A percentile compares a stretch with the other conserved stretches of the same genome.
phyloP scores from a whole-genome alignment of 345 rosid genomes.

The Syzygium aromaticum region DNA sequence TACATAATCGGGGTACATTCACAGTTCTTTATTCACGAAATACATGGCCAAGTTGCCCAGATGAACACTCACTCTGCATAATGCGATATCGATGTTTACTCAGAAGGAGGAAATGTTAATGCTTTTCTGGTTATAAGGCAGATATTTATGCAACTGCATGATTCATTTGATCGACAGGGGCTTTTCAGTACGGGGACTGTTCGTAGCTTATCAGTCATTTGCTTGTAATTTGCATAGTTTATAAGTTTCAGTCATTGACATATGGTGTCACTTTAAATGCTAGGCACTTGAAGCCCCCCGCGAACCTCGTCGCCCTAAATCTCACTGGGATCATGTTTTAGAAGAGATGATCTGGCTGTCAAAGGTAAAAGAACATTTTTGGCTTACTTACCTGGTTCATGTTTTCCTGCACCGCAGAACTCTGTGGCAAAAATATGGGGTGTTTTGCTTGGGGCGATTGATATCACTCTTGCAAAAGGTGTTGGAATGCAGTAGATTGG shows the following conservation, averaged over 20 bases:
- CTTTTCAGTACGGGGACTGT: background rate
- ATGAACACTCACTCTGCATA: background rate
- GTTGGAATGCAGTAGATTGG: background rate
- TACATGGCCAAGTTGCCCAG: background rate
- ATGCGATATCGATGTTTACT: background rate
- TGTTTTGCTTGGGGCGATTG: background rate
- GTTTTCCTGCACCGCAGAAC: background rate
- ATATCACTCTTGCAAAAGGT: background rate
- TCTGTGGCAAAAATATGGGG: background rate
- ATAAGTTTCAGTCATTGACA: background rate
- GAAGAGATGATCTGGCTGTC: conserved; percentile 99
- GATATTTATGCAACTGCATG: background rate
- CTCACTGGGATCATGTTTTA: conserved; percentile 99
- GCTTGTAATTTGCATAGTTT: background rate
- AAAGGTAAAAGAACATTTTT: conserved; percentile 46
- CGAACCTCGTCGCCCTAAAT: conserved; percentile 87
- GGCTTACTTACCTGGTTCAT: background rate
- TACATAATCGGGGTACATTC: background rate
- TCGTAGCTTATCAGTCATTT: background rate
- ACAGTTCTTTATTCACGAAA: background rate
- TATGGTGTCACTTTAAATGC: background rate
- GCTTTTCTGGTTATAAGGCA: background rate
- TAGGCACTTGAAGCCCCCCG: conserved; percentile 93
- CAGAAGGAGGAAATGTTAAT: background rate
- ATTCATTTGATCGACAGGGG: background rate